These are phyloP conservation scores for Teunomyces aglyptinius DNA, from an alignment of 805 yeast genomes.

Conservation along the genomic window DNA sequence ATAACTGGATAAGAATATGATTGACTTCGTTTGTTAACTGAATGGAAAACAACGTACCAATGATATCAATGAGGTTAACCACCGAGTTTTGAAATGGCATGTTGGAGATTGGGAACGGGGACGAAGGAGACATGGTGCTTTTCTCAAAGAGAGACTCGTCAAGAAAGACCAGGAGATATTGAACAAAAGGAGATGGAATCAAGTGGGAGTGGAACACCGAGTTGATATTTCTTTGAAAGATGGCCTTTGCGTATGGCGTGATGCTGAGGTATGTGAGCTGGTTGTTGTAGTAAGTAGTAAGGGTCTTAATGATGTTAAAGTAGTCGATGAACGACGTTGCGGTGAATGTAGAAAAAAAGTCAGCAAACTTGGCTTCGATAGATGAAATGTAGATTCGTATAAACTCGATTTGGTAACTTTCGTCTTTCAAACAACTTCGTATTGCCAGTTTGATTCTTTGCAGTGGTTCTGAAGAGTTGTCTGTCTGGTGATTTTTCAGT, in stretches of 20 bases:
- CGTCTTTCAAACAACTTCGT: slow-evolving; percentile 35
- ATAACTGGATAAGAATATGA: slow-evolving; percentile 33
- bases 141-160: slow-evolving; percentile 6
- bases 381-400: slow-evolving; percentile 33
- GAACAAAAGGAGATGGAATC: slow-evolving; percentile 3
- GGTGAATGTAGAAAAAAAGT: slow-evolving; percentile 8
- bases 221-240: slow-evolving; percentile 29
- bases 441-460: slow-evolving; percentile 37
- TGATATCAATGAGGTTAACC: slow-evolving; percentile 12
- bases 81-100: slow-evolving; percentile 1
- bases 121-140: not conserved
- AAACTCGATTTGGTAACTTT: slow-evolving; percentile 30
- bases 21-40: slow-evolving; percentile 22
- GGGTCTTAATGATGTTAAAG: slow-evolving; percentile 15
- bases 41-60: slow-evolving; percentile 17
- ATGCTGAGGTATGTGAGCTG: slow-evolving; percentile 24
- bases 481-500: not conserved
- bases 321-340: slow-evolving; percentile 11
- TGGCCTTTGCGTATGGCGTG: slow-evolving; percentile 14
- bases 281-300: slow-evolving; percentile 23
- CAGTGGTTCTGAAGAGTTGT: slow-evolving; percentile 23
- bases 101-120: not conserved
- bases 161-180: slow-evolving; percentile 7
- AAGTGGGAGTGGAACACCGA: slow-evolving; percentile 21
- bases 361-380: slow-evolving; percentile 20